phyloP scores from a whole-genome alignment of 1,284 basidiomycete species.

The Kwoniella shivajii region DNA sequence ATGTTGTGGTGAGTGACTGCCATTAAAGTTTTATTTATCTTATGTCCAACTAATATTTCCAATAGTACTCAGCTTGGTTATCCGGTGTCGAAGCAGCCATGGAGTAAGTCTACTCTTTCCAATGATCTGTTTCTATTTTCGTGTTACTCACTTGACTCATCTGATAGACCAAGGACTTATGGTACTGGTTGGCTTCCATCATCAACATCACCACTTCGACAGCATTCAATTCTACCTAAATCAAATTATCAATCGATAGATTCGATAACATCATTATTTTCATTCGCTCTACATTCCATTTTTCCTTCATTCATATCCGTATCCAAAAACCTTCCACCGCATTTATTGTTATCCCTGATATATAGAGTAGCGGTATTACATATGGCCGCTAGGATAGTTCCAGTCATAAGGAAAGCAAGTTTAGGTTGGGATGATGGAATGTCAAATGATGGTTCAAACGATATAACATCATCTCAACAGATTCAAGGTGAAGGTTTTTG shows the following conservation, averaged over 20 bases:
- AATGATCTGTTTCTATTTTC: neutral
- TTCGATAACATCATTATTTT: slow-evolving; percentile 6
- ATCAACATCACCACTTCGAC: slow-evolving; percentile 20
- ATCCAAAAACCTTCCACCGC: slow-evolving; percentile 32
- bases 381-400: slow-evolving; percentile 75
- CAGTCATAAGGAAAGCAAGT: slow-evolving; percentile 63
- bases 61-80: slow-evolving; percentile 52
- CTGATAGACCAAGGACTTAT: slow-evolving; percentile 43
- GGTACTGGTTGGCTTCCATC: slow-evolving; percentile 47
- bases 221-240: slow-evolving; percentile 9
- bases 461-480: neutral
- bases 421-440: slow-evolving; percentile 49
- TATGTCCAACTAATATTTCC: neutral
- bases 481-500: slow-evolving; percentile 42
- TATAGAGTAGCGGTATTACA: slow-evolving; percentile 84
- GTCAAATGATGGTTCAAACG: slow-evolving; percentile 15
- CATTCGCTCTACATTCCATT: too few species aligned
- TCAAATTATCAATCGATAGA: too few species aligned
- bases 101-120: slow-evolving; percentile 39
- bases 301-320: slow-evolving; percentile 20
- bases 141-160: neutral
- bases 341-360: slow-evolving; percentile 69
- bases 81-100: slow-evolving; percentile 50
- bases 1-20: slow-evolving; percentile 70
- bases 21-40: neutral